Evolutionary conservation across 139 green algal species (phyloP), one percentile per base, ranked within the genome.

Genomic region (Chlamydomonas sphaeroides): DNA sequence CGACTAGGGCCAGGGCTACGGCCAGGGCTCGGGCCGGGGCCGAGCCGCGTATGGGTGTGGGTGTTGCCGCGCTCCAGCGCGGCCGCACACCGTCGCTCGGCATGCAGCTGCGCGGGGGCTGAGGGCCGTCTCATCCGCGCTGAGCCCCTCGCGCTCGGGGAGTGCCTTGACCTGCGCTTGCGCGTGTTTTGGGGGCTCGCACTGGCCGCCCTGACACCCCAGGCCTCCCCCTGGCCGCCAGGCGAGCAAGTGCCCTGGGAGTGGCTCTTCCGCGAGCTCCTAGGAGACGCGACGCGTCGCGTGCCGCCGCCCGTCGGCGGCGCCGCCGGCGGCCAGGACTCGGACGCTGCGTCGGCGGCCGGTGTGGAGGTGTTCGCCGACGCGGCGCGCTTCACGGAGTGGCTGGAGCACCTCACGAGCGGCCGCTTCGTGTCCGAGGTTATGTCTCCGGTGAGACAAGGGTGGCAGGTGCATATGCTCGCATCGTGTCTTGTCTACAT

Each of bases 401-500:
- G 69, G 53, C 48, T 75, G 30, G 74, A 63, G 62, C 51, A 68
- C 36, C 61, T 91, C 35, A 79, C 85, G 35, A 70, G 79, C 63
- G 88, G 87, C 8, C 88, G 86, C 5, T 70, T 92, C 18, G 83
- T 83, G 20, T 25, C 45, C 18, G 78, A 80, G 33, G 68, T 90
- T n/a, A 78, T 87, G 30, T 68, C 73, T 8, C 17, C 49, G 36
- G 63, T 92, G 35, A 83, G 53, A 56, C 7, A 3, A 33, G 18
- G 0, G 33, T 51, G 28, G n/a, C n/a, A n/a, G n/a, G n/a, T n/a
- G n/a, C n/a, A n/a, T n/a, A n/a, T n/a, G n/a, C n/a, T n/a, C n/a
- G n/a, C n/a, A 14, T 1, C 6, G 36, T n/a, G 51, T 51, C 1
- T 7, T 25, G 5, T 26, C 10, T 11, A 28, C 15, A 28, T 61